Evolutionary conservation across 2,329 filamentous ascomycete species (phyloP).

Genomic region (Alternaria triticimaculans): DNA sequence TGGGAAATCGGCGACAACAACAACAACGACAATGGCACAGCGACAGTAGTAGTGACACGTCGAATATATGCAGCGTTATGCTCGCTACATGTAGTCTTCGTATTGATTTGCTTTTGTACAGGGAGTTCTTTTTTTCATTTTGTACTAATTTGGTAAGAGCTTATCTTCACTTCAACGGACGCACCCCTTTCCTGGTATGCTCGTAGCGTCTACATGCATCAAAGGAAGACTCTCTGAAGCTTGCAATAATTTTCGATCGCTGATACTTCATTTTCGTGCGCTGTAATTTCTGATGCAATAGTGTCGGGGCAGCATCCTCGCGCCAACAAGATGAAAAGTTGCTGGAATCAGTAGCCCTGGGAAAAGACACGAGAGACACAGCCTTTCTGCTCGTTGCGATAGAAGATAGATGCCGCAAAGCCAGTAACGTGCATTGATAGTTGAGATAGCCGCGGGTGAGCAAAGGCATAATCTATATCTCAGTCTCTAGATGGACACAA

Average conservation of each 20-base stretch:
- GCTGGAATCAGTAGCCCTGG: no score
- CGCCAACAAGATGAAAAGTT: not conserved
- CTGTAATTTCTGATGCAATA: no score
- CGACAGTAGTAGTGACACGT: not conserved
- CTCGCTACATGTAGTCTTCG: not conserved
- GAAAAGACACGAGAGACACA: no score
- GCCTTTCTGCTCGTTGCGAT: not conserved
- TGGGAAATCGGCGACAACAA: not conserved
- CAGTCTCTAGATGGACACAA: not conserved
- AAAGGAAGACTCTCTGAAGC: not conserved
- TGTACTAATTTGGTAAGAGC: not conserved
- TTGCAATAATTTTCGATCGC: rapidly evolving
- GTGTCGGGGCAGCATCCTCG: not conserved
- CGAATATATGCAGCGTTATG: not conserved
- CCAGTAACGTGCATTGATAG: not conserved
- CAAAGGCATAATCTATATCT: not conserved
- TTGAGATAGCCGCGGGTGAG: not conserved
- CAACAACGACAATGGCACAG: not conserved
- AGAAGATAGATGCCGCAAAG: not conserved
- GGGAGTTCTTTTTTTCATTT: not conserved
- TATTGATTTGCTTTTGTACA: not conserved
- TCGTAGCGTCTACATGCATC: no score
- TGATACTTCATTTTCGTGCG: not conserved
- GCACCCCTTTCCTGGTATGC: no score
- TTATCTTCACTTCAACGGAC: not conserved